Base-by-base conservation (phyloP, 108 stramenopile species). In the Nitzschia palea region DNA sequence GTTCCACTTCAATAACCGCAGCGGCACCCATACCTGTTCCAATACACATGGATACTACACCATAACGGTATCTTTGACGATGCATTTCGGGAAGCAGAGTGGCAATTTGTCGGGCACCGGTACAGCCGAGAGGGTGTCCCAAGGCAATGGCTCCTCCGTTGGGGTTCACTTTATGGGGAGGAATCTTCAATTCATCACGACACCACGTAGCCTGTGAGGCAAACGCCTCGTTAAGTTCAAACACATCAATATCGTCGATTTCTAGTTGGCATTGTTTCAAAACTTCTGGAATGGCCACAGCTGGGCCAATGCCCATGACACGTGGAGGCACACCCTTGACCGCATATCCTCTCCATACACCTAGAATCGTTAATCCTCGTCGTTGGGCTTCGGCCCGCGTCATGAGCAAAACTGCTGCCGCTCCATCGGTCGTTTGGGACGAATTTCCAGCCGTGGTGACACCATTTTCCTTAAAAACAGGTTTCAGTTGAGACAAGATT, bases 181-280 rank as follows among this genome's bases (percentile, higher is more conserved):
- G 74, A 9, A 97, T 64, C 17, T 67, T 65, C 27, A 97, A 68
- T 26, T 78, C 75, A 44, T 83, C 52, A 10, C 94, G 76, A 36
- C 87, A 94, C 80, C 88, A 93, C 48, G 69, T 68, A 0, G 90
- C 90, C 74, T 96, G 97, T 31, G 84, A 84, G 0, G 97, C 97
- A 71, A 99, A 99, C 3, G 98, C 98, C 81, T 99, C 98, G 70
- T 99, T 99, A 61, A 99, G 88, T 80, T 99, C 98, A 70, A 73
- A 97, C 15, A 97, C 75, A 70, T 98, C 97, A 32, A 99, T 85
- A 66, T 97, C 96, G 9, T 74, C 71, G 12, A 76, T 28, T 3
- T 53, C 25, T 33, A 95, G 37, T 12, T 82, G 67, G 1, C 86
- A 76, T 61, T 76, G 71, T 50, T 73, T 10, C 37, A 97, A 61